Evolutionary conservation across 441 rosid species (phyloP).

Genomic region (Croton setiger): DNA sequence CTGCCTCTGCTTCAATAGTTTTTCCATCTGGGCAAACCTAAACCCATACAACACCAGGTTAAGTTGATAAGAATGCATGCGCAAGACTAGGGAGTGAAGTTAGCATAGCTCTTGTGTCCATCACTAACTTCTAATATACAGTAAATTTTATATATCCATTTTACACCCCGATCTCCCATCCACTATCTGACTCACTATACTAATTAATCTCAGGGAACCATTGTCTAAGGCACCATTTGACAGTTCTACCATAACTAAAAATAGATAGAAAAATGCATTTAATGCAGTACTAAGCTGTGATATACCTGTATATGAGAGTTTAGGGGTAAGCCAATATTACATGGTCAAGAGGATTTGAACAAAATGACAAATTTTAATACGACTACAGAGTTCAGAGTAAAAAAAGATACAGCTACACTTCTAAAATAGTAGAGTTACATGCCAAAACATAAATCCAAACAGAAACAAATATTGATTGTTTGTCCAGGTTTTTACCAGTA

Average conservation of each 20-base stretch:
- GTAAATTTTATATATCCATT: not conserved
- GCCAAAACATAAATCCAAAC: not conserved
- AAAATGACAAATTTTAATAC: not conserved
- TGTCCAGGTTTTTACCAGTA: slow-evolving; percentile 48
- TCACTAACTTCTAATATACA: not conserved
- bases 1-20: slow-evolving; percentile 91
- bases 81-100: not conserved
- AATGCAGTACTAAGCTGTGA: not conserved
- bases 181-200: not conserved
- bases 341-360: not conserved
- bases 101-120: not conserved
- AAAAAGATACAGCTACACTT: too few relatives aligned
- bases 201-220: slow-evolving; percentile 10
- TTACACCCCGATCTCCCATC: not conserved
- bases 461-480: not conserved
- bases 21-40: slow-evolving; percentile 90
- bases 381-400: not conserved
- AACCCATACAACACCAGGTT: not conserved
- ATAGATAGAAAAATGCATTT: not conserved
- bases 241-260: not conserved
- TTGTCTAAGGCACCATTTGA: too few relatives aligned
- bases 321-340: not conserved
- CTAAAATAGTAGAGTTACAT: too few relatives aligned
- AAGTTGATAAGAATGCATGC: not conserved
- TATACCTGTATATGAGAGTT: not conserved